Percentiles rank a stretch among this genome's conserved stretches.
phyloP scores from a whole-genome alignment of 2,329 filamentous ascomycete genomes.

The Aspergillus niger region DNA sequence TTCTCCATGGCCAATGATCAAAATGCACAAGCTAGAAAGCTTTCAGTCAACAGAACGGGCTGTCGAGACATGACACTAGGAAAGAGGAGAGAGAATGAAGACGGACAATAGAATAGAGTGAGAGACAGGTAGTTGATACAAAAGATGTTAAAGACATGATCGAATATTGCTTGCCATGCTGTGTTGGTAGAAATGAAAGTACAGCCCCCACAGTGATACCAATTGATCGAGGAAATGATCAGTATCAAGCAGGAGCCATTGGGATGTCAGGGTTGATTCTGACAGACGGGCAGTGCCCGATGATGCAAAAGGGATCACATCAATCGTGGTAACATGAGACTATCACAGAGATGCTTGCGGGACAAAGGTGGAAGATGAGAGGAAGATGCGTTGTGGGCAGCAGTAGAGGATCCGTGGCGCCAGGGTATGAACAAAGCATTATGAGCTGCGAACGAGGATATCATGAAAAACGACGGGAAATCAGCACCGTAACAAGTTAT shows the following conservation, averaged over 20 bases:
- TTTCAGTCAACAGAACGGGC: neutral
- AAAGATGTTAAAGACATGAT: slow-evolving; percentile 21
- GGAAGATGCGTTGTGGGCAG: slow-evolving; percentile 23
- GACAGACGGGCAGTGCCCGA: slow-evolving; percentile 20
- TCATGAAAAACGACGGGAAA: slow-evolving; percentile 23
- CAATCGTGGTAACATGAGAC: slow-evolving; percentile 37
- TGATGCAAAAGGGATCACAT: slow-evolving; percentile 30
- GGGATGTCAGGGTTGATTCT: slow-evolving; percentile 15
- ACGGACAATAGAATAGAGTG: slow-evolving; percentile 16
- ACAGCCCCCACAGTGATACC: slow-evolving; percentile 1
- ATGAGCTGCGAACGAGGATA: slow-evolving; percentile 22
- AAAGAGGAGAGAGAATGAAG: slow-evolving; percentile 6
- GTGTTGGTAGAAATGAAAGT: slow-evolving; percentile 12
- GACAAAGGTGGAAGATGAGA: slow-evolving; percentile 12
- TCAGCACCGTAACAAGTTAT: neutral
- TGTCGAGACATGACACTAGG: neutral
- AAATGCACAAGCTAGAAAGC: neutral
- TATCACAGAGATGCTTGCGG: slow-evolving; percentile 22
- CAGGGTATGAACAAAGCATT: slow-evolving; percentile 20
- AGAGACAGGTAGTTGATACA: slow-evolving; percentile 10
- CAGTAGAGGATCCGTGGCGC: slow-evolving; percentile 16
- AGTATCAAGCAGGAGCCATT: slow-evolving; percentile 14
- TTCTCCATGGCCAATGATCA: neutral
- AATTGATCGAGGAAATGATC: slow-evolving; percentile 9
- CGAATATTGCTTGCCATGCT: slow-evolving; percentile 16